Evolutionary conservation across 352 stramenopile genomes (phyloP), one percentile per base, ranked within the genome.

Genomic region (Phytophthora ramorum): DNA sequence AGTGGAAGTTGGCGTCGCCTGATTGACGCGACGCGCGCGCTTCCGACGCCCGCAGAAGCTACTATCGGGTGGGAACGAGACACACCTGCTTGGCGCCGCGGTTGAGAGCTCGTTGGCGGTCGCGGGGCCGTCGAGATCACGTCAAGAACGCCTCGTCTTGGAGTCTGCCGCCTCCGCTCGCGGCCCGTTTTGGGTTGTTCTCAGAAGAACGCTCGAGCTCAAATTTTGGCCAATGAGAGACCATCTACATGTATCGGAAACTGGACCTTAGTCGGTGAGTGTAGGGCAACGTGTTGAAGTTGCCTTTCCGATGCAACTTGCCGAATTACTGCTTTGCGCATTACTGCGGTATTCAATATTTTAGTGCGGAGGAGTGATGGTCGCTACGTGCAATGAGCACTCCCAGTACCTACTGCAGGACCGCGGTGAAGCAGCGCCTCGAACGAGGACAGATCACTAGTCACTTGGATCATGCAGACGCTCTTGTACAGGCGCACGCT

Each of bases 161-260:
- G 58, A 37, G 51, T 53, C 40, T 76, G 57, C 41, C 52, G 19
- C 26, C 50, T 40, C 47, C 47, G 17, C 58, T 55, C 35, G 38
- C 26, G 43, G 57, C 46, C 40, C 47, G 32, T 63, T 76, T 71
- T 76, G 58, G 43, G 59, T 73, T 76, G 69, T 73, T 69, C 56
- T 70, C 55, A 73, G 64, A 65, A 73, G 52, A 73, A 64, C 13
- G 34, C 45, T 35, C 10, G 40, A 10, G 40, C 50, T 20, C 6
- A 10, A 7, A 12, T 51, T 51, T 51, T 35, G 45, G 22, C 45
- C 45, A 51, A 51, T 51, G 45, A 13, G 22, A 35, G 22, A 3
- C 45, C 13, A 37, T 3, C 10, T 17, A 9, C 10, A 13, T 1
- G 4, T 38, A 28, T n/a, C 12, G 22, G 22, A 34, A 51, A 50